Conservation (phyloP, 352 stramenopile species). For the Phytophthora rubi region DNA sequence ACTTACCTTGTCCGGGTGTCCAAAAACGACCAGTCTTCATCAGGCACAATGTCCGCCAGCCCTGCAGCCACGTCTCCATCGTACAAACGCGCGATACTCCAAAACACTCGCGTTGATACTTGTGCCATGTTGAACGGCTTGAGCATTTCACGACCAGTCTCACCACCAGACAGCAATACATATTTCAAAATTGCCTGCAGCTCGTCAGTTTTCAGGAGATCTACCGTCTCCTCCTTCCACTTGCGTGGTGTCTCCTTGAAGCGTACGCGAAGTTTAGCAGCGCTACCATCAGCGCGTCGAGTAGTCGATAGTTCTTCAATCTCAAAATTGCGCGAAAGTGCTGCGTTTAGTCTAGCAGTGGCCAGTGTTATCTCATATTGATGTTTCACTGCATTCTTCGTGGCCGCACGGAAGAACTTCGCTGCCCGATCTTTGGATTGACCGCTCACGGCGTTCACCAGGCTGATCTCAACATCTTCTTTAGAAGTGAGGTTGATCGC, state of each 20-base stretch:
- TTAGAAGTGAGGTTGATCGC: conserved; percentile 77
- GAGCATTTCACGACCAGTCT: conserved; percentile 86
- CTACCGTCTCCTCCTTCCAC: conserved; percentile 82
- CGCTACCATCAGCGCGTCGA: conserved; percentile 28
- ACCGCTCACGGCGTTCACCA: conserved; percentile 73
- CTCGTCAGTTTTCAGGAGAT: conserved; percentile 68
- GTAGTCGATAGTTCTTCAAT: conserved; percentile 45
- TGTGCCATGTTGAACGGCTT: conserved; percentile 93
- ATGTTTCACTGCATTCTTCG: conserved; percentile 77
- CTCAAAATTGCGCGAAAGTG: conserved; percentile 67
- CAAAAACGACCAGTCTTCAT: conserved; percentile 88
- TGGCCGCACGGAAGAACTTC: conserved; percentile 85
- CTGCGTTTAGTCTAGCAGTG: conserved; percentile 75
- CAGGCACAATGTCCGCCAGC: conserved; percentile 68
- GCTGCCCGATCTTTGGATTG: conserved; percentile 54
- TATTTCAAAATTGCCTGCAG: conserved; percentile 84
- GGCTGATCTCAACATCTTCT: conserved; percentile 70
- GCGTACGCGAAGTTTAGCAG: conserved; percentile 63
- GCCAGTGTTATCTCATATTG: conserved; percentile 83
- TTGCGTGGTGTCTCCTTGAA: conserved; percentile 85
- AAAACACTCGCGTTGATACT: conserved; percentile 85
- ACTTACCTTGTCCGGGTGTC: conserved; percentile 70
- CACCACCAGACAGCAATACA: conserved; percentile 77
- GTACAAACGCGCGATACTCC: conserved; percentile 83
- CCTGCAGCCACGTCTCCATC: conserved; percentile 73